Evolutionary conservation across 352 stramenopile species (phyloP), one percentile per base, ranked within the genome.

Genomic region (Globisporangium iwayamae): DNA sequence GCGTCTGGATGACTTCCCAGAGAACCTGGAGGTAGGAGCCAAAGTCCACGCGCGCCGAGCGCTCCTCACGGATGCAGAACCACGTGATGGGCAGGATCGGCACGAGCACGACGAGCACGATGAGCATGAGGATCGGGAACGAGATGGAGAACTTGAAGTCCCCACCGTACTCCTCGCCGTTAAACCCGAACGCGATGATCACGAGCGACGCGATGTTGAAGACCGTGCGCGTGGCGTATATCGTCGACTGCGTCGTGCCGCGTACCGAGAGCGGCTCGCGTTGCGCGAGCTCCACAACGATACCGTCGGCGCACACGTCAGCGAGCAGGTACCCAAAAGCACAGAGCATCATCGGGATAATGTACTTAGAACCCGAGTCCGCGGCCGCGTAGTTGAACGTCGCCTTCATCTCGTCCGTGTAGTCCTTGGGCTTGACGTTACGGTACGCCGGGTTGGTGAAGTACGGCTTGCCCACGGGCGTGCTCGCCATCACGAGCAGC

Each of bases 251-350:
- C 5, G 65, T 67, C 38, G 45, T 68, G 46, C 65, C 65, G 30
- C 65, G 65, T 74, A 71, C 86, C 57, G 45, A 65, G 60, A 67
- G 39, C 36, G 59, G 68, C 60, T 76, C 62, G 72, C 66, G 68
- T 53, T 70, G 30, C 71, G 59, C 48, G 59, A 73, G 60, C 60
- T 79, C 65, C 18, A 82, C 74, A 14, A 75, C 63, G 51, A 82
- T 59, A 4, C 74, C 78, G 69, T 90, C 80, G 18, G 72, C 66
- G 43, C 76, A 75, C 11, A 86, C 75, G 62, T 87, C 78, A 2
- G 79, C 74, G 63, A 85, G 77, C 34, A 87, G 69, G 55, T 87
- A 88, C 11, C 78, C 78, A 20, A 83, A 58, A 16, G 77, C 79
- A 2, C 78, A 78, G 14, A 84, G 18, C 41, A 85, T 81, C 65